These are phyloP conservation scores for Lipomyces yarrowii DNA, from an alignment of 1,139 yeast species.

Conservation along the genomic window DNA sequence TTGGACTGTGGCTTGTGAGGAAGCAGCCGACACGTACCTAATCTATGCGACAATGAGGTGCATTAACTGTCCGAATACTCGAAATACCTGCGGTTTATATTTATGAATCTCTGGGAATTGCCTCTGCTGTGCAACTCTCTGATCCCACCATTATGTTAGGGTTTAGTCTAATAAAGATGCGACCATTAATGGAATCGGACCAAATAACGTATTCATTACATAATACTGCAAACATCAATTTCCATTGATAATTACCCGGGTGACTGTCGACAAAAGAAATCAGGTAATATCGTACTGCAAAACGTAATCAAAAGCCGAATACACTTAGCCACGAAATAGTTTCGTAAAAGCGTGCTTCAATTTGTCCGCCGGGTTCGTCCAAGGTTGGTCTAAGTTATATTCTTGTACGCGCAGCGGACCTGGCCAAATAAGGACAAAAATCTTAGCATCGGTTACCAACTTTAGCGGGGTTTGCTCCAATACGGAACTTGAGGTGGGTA, in stretches of 20 bases:
- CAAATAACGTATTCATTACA: no score
- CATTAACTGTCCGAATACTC: no score
- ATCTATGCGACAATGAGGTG: no score
- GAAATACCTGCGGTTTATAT: no score
- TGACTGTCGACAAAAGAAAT: background rate
- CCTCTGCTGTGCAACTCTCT: no score
- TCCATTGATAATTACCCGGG: background rate
- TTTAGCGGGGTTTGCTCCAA: constrained; percentile 22
- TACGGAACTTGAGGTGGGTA: constrained; percentile 16
- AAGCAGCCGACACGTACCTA: no score
- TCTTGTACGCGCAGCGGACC: background rate
- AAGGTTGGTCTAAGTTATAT: background rate
- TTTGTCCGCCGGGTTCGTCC: background rate
- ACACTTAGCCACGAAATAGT: background rate
- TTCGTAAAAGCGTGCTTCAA: background rate
- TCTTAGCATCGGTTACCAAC: background rate
- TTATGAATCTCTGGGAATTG: no score
- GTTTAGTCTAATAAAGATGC: no score
- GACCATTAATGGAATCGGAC: no score
- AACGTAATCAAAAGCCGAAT: background rate
- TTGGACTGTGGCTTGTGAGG: no score
- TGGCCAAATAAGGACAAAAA: background rate
- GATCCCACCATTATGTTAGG: no score
- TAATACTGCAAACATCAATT: no score
- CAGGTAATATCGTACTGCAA: background rate